Percentiles rank a stretch among this genome's conserved stretches.
phyloP scores from a whole-genome alignment of 1,139 yeast genomes.

The Cylindricascospora bacillispora region DNA sequence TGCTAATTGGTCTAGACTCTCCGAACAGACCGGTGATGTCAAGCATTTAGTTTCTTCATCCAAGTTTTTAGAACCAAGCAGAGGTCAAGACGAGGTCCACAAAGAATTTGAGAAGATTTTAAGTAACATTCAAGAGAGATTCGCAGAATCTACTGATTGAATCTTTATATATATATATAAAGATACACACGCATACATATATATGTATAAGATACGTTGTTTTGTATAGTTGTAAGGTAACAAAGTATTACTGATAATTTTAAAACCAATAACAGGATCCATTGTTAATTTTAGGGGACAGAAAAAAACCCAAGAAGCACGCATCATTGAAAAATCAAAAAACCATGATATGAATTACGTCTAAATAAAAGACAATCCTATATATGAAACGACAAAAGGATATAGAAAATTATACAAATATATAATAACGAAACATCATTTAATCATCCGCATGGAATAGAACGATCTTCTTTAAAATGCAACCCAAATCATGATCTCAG shows the following conservation, averaged over 20 bases:
- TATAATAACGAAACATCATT: too few relatives aligned
- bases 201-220: constrained; percentile 1
- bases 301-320: too few relatives aligned
- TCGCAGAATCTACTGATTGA: constrained; percentile 91
- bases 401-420: too few relatives aligned
- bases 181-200: too few relatives aligned
- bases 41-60: constrained; percentile 90
- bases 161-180: neutral
- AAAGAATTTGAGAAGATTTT: constrained; percentile 68
- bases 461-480: too few relatives aligned
- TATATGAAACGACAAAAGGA: too few relatives aligned
- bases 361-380: too few relatives aligned
- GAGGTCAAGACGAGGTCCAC: constrained; percentile 71
- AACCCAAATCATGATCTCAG: too few relatives aligned
- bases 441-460: too few relatives aligned
- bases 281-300: too few relatives aligned
- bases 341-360: too few relatives aligned
- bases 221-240: constrained; percentile 1
- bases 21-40: constrained; percentile 80
- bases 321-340: too few relatives aligned
- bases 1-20: constrained; percentile 83
- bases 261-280: constrained; percentile 1
- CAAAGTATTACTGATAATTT: constrained; percentile 1
- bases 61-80: constrained; percentile 90
- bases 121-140: constrained; percentile 69